Percentiles rank a stretch among this genome's conserved stretches.
Evolutionary conservation across 495 filamentous ascomycete species (phyloP).

Genomic region (Talaromyces thailandensis): DNA sequence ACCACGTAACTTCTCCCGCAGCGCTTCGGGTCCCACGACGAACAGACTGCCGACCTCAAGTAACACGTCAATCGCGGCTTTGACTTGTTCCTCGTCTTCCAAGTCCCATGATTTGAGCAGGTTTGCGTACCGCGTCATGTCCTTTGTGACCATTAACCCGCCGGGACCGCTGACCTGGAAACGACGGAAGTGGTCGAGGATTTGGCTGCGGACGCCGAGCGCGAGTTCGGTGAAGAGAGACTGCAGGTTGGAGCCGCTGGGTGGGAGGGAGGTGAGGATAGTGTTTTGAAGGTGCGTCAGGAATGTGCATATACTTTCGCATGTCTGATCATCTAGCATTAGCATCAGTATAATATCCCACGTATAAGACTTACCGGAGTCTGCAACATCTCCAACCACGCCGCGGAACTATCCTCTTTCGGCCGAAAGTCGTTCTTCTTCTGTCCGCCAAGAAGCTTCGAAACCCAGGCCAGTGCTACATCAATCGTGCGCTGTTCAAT

Average conservation of each 20-base stretch:
- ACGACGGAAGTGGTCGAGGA: conserved; percentile 90
- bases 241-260: conserved; percentile 61
- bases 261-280: conserved; percentile 59
- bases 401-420: conserved; percentile 61
- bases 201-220: conserved; percentile 58
- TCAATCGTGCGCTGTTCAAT: conserved; percentile 84
- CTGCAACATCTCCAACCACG: conserved; percentile 70
- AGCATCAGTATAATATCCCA: conserved; percentile 1
- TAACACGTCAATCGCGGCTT: conserved; percentile 64
- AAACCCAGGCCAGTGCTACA: conserved; percentile 69
- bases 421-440: conserved; percentile 92
- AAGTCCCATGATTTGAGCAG: conserved; percentile 74
- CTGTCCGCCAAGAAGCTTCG: conserved; percentile 65
- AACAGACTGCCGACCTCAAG: conserved; percentile 95
- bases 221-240: conserved; percentile 80
- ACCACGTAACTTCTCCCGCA: conserved; percentile 66
- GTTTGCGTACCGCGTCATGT: conserved; percentile 83
- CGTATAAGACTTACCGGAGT: conserved; percentile 45
- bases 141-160: conserved; percentile 90
- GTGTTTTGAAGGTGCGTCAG: conserved; percentile 54
- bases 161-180: conserved; percentile 87
- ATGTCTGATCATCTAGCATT: conserved; percentile 42
- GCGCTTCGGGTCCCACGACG: conserved; percentile 83
- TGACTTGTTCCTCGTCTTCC: conserved; percentile 42
- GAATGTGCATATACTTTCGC: conserved; percentile 68